A percentile compares a stretch with the other conserved stretches of the same genome.
These are phyloP conservation scores for Irpex rosettiformis DNA, from an alignment of 1,284 basidiomycete species.

Conservation along the genomic window DNA sequence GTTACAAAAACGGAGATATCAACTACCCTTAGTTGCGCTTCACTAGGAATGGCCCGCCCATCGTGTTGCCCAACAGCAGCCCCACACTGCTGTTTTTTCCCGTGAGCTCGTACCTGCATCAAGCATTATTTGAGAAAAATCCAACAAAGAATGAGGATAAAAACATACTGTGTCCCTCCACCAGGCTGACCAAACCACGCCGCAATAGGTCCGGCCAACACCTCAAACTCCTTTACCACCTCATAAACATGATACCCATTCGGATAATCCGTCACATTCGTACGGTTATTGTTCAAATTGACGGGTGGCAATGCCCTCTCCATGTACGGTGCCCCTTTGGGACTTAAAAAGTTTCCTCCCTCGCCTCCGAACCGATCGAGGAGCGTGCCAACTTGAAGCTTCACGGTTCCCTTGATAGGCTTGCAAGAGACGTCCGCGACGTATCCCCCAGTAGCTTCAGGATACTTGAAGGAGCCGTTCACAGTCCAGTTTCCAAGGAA, in stretches of 20 bases:
- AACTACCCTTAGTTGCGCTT: neutral
- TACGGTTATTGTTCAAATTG: neutral
- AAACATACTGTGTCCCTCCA: neutral
- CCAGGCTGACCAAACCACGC: conserved; percentile 1
- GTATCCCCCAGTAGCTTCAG: neutral
- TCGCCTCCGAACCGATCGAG: conserved; percentile 1
- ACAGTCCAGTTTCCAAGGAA: neutral
- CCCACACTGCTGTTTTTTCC: neutral
- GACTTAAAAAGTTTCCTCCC: neutral
- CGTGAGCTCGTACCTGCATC: neutral
- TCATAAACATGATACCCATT: conserved; percentile 2
- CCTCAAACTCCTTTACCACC: neutral
- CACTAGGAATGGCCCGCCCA: neutral
- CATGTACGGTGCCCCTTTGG: neutral
- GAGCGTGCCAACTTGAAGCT: neutral
- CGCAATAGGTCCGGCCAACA: neutral
- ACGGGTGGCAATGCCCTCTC: neutral
- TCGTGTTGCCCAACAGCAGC: neutral
- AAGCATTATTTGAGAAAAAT: neutral
- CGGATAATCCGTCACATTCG: neutral
- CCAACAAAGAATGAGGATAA: neutral
- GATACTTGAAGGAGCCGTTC: neutral
- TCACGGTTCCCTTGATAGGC: neutral
- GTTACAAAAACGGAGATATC: neutral
- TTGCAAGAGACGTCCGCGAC: neutral